phyloP scores from a whole-genome alignment of 225 moss, liverwort and hornwort genomes.

The Takakia lepidozioides region DNA sequence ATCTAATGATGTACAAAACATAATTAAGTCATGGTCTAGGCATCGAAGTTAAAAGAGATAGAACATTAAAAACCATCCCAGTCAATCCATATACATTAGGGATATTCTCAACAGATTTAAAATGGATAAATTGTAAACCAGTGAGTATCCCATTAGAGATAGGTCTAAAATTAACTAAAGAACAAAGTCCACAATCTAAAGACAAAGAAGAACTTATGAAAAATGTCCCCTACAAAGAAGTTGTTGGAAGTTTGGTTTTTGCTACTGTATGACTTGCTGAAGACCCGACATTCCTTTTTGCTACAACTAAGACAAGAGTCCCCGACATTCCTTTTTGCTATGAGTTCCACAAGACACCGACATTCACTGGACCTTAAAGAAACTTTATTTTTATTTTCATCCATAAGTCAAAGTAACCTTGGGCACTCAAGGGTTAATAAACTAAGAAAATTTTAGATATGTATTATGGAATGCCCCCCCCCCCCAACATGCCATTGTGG shows the following conservation, averaged over 20 bases:
- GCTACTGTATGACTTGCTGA: neutral
- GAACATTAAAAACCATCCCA: neutral
- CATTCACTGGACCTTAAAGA: too few relatives aligned
- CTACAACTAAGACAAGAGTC: too few relatives aligned
- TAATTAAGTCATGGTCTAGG: neutral
- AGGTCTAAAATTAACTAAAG: neutral
- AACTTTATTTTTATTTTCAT: too few relatives aligned
- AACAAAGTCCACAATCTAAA: neutral
- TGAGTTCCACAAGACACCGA: too few relatives aligned
- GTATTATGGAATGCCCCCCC: too few relatives aligned
- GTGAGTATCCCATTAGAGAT: conserved; percentile 1
- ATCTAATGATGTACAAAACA: neutral
- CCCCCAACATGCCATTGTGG: too few relatives aligned
- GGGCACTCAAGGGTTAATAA: too few relatives aligned
- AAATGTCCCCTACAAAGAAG: neutral
- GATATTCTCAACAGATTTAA: neutral
- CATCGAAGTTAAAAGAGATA: neutral
- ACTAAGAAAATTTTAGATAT: too few relatives aligned
- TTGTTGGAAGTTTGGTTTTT: too few relatives aligned
- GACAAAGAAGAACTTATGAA: neutral
- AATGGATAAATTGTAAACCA: neutral
- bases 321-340: too few relatives aligned
- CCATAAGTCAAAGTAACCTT: too few relatives aligned
- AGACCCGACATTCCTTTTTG: neutral
- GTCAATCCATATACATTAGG: neutral